Conservation (phyloP, 805 yeast genomes). For the Ogataea sp. region DNA sequence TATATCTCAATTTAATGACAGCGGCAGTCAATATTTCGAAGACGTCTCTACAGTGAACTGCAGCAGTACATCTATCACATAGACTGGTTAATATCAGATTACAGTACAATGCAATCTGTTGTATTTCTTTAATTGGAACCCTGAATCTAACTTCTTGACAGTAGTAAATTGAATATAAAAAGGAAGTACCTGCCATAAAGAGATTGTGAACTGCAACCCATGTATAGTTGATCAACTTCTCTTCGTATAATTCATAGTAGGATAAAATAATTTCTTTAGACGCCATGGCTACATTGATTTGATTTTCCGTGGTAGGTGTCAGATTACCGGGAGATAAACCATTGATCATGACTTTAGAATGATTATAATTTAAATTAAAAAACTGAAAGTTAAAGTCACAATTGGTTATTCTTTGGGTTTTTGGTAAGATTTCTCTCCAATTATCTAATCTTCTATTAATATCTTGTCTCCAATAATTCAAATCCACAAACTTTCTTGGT, state of each 20-base stretch:
- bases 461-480: constrained; percentile 57
- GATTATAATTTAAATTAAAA: constrained; percentile 69
- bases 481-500: constrained; percentile 49
- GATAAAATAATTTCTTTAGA: constrained; percentile 59
- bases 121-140: constrained; percentile 40
- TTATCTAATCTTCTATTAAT: constrained; percentile 43
- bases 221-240: constrained; percentile 65
- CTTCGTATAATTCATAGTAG: constrained; percentile 50
- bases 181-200: constrained; percentile 85
- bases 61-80: constrained; percentile 71
- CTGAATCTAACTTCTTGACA: constrained; percentile 43
- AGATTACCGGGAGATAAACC: constrained; percentile 72
- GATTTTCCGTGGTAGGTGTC: constrained; percentile 44
- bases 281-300: constrained; percentile 48
- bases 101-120: constrained; percentile 40
- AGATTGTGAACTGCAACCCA: constrained; percentile 91
- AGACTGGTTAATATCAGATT: constrained; percentile 52
- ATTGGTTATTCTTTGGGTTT: constrained; percentile 50
- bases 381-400: constrained; percentile 67
- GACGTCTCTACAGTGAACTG: constrained; percentile 59
- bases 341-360: constrained; percentile 61
- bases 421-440: constrained; percentile 58
- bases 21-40: constrained; percentile 69
- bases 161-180: constrained; percentile 67
- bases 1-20: constrained; percentile 50